phyloP scores from a whole-genome alignment of 1,284 basidiomycete genomes.

The Ustilago esculenta region DNA sequence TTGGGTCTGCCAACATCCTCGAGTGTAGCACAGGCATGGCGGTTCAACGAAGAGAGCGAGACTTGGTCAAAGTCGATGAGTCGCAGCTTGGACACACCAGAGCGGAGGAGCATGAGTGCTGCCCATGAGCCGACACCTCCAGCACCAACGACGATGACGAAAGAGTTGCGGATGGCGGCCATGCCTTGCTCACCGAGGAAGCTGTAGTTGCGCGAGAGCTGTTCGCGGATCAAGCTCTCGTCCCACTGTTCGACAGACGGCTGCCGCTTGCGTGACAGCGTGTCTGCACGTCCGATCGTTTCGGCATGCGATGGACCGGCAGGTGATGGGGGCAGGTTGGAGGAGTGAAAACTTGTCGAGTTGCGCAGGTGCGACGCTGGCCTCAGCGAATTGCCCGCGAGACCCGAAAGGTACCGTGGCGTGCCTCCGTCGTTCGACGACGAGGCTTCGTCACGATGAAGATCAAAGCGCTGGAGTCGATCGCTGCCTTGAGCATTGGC shows the following conservation, averaged over 20 bases:
- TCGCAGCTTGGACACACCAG: constrained; percentile 59
- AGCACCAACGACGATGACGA: constrained; percentile 89
- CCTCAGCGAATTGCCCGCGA: constrained; percentile 31
- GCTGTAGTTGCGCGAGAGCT: constrained; percentile 91
- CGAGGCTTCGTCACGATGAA: constrained; percentile 30
- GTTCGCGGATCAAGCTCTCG: constrained; percentile 69
- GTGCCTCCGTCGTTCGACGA: constrained; percentile 49
- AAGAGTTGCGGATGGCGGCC: constrained; percentile 78
- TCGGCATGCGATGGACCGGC: constrained; percentile 29
- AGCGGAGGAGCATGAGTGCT: constrained; percentile 79
- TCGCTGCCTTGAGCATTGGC: constrained; percentile 27
- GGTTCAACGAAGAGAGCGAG: constrained; percentile 71
- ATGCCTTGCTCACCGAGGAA: constrained; percentile 94
- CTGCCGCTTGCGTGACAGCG: constrained; percentile 27
- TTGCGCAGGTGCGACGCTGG: constrained; percentile 35
- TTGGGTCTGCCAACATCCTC: constrained; percentile 94
- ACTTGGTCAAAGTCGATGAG: constrained; percentile 67
- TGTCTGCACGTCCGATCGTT: constrained; percentile 7
- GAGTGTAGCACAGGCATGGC: constrained; percentile 87
- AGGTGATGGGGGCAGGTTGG: constrained; percentile 20
- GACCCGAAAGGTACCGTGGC: constrained; percentile 49
- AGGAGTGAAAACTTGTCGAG: constrained; percentile 34
- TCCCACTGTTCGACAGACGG: constrained; percentile 51
- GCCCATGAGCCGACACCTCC: constrained; percentile 97
- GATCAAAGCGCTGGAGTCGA: constrained; percentile 38